phyloP scores from a whole-genome alignment of 495 filamentous ascomycete genomes.

The Aspergillus conjunctus region DNA sequence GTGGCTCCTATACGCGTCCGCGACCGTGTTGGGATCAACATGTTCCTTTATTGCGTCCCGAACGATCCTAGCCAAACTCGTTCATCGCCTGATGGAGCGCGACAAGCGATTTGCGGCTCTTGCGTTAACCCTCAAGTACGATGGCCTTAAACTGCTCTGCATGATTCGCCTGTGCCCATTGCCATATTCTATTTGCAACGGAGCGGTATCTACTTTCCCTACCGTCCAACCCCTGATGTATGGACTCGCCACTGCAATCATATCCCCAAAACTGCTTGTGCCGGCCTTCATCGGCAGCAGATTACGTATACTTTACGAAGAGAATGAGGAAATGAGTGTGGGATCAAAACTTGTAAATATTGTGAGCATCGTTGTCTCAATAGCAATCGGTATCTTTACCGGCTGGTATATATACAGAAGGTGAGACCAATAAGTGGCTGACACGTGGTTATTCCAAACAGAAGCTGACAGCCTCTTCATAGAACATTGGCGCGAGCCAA shows the following conservation, averaged over 20 bases:
- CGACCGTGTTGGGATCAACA: conserved; percentile 75
- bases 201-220: conserved; percentile 89
- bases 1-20: conserved; percentile 82
- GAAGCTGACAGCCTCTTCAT: conserved; percentile 3
- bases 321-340: conserved; percentile 60
- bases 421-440: conserved; percentile 28
- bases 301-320: conserved; percentile 66
- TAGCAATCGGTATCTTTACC: conserved; percentile 70
- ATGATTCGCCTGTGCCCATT: conserved; percentile 94
- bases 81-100: conserved; percentile 74
- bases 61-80: conserved; percentile 73
- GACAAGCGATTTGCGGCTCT: conserved; percentile 79
- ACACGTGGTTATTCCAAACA: not conserved
- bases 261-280: conserved; percentile 83
- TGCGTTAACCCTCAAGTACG: conserved; percentile 68
- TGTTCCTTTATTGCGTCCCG: conserved; percentile 78
- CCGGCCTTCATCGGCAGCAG: conserved; percentile 87
- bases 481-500: conserved; percentile 80
- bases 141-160: conserved; percentile 83
- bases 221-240: conserved; percentile 78
- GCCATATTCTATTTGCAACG: conserved; percentile 94
- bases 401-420: conserved; percentile 84
- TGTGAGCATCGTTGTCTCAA: conserved; percentile 71
- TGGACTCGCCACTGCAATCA: conserved; percentile 74
- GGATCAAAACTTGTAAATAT: conserved; percentile 72